Conservation (phyloP, 495 filamentous ascomycete genomes). For the Penicillium pulvis region DNA sequence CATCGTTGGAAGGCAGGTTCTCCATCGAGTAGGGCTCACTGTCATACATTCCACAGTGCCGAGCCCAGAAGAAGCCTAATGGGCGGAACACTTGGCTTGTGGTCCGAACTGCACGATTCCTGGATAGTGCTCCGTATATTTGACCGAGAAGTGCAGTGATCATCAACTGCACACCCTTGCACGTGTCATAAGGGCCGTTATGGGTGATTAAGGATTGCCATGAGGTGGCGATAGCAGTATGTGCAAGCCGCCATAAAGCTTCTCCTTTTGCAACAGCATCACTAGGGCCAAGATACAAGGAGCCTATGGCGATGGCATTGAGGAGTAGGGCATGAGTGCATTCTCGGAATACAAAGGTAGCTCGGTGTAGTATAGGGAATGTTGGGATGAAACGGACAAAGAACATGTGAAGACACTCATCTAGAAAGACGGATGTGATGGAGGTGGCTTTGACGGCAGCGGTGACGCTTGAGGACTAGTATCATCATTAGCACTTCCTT, state of each 20-base stretch:
- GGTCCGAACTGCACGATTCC: slow-evolving; percentile 47
- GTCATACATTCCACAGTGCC: slow-evolving; percentile 49
- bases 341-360: slow-evolving; percentile 53
- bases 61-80: slow-evolving; percentile 52
- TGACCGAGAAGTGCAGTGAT: slow-evolving; percentile 50
- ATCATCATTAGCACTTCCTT: not conserved
- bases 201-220: slow-evolving; percentile 54
- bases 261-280: slow-evolving; percentile 50
- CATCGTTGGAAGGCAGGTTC: slow-evolving; percentile 36
- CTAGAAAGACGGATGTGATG: slow-evolving; percentile 51
- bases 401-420: slow-evolving; percentile 55
- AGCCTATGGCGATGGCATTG: slow-evolving; percentile 53
- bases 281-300: slow-evolving; percentile 49
- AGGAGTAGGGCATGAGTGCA: slow-evolving; percentile 49
- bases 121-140: slow-evolving; percentile 49
- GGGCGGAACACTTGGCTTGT: slow-evolving; percentile 52
- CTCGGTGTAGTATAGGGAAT: slow-evolving; percentile 50
- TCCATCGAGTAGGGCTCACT: slow-evolving; percentile 40
- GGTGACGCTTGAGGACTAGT: slow-evolving; percentile 47
- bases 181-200: slow-evolving; percentile 47
- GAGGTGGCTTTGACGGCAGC: slow-evolving; percentile 50
- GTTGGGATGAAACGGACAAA: slow-evolving; percentile 53
- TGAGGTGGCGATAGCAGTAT: slow-evolving; percentile 52
- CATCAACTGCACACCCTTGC: slow-evolving; percentile 50
- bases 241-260: slow-evolving; percentile 49